Evolutionary conservation across 2,329 filamentous ascomycete species (phyloP), one percentile per base, ranked within the genome.

Genomic region (Aureobasidium sp.): DNA sequence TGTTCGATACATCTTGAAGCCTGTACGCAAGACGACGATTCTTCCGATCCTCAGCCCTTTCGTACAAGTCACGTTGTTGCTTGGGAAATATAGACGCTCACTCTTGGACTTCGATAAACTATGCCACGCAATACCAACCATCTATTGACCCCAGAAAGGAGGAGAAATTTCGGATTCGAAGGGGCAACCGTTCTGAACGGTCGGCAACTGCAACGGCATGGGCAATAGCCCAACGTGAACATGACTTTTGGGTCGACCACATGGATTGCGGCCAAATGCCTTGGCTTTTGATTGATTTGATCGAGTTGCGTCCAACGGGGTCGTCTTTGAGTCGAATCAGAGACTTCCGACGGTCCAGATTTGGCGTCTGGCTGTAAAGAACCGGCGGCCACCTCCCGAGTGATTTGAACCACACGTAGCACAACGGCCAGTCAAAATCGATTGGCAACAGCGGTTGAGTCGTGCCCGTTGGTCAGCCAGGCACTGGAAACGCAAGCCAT

Each of bases 391-490:
- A 27, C 53, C n/a, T 45, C 29, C 39, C 25, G 37, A 45, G 12
- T 34, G 39, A 27, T 56, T 44, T 34, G 17, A 31, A 56, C 37
- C 22, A 44, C 17, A 9, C 39, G 37, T 34, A 44, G 25, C 39
- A 56, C 41, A 57, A 60, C 57, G 57, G 57, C 25, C 57, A 51
- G 57, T 60, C 57, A 42, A 42, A 17, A 25, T 20, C 45, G 57
- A 60, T 60, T 60, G 57, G 36, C 57, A 60, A 42, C 55, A 44
- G 55, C 55, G 55, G 29, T 59, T 47, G 41, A 29, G 42, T 60
- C 17, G 44, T 49, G 37, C 57, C 56, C 57, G 57, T 60, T 60
- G 57, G 45, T n/a, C 34, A 60, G 57, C 57, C 57, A 60, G 44
- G 29, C 36, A 51, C 22, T 60, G 44, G 17, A 36, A 51, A 49